Evolutionary conservation across 2,329 filamentous ascomycete genomes (phyloP).

Genomic region (Penicillium sclerotigenum): DNA sequence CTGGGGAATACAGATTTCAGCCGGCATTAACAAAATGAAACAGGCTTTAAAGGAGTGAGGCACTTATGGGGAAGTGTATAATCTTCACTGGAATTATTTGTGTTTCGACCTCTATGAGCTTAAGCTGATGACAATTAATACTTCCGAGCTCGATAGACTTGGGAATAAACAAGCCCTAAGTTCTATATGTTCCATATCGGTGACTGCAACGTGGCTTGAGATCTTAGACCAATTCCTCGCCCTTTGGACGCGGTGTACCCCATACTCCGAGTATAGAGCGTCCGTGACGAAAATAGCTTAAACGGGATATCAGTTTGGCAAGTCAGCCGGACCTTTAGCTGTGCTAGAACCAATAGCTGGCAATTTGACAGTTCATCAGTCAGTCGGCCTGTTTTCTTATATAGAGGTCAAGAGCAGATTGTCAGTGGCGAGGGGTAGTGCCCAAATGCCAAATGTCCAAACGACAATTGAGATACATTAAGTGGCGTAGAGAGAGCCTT

Average conservation of each 20-base stretch:
- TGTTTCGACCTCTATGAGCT: background rate
- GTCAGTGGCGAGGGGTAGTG: constrained; percentile 13
- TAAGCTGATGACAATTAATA: background rate
- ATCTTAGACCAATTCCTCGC: constrained; percentile 9
- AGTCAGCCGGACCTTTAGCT: constrained; percentile 30
- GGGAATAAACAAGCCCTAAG: background rate
- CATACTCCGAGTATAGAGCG: constrained; percentile 1
- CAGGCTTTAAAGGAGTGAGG: background rate
- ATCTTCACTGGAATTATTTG: background rate
- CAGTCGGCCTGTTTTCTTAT: constrained; percentile 16
- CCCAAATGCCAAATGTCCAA: constrained; percentile 8
- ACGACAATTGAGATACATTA: constrained; percentile 12
- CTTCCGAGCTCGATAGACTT: background rate
- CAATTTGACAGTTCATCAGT: constrained; percentile 26
- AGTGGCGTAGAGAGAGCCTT: constrained; percentile 6
- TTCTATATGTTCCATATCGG: background rate
- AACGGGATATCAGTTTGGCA: constrained; percentile 16
- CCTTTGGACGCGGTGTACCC: constrained; percentile 12
- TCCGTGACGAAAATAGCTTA: constrained; percentile 34
- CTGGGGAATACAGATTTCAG: constrained; percentile 1
- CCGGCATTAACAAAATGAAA: background rate
- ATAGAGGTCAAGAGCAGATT: background rate
- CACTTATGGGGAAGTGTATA: background rate
- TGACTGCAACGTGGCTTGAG: constrained; percentile 19
- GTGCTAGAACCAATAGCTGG: constrained; percentile 18